Conservation (phyloP, 2,329 filamentous ascomycete species). For the Pestalotiopsis sp. region DNA sequence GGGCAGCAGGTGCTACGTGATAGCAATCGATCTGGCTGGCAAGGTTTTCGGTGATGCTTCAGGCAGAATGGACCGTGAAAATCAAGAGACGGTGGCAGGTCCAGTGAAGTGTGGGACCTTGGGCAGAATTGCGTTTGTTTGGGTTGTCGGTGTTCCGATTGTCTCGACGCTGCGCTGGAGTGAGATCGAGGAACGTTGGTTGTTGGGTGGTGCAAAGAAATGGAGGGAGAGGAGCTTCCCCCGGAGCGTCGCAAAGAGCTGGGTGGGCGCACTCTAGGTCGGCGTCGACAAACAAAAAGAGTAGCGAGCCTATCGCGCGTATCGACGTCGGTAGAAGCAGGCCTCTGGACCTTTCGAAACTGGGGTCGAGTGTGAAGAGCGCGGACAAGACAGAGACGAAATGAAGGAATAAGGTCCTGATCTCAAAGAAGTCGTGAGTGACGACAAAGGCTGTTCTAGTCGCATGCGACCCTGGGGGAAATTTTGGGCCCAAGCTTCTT, state of each 20-base stretch:
- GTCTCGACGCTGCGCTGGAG: not conserved
- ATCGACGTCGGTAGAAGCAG: not conserved
- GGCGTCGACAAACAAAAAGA: not conserved
- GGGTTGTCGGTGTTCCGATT: not conserved
- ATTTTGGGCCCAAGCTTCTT: constrained; percentile 9
- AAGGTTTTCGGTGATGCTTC: not conserved
- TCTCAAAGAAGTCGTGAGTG: constrained; percentile 6
- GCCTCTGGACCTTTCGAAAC: not conserved
- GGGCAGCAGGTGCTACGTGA: not conserved
- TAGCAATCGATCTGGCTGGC: not conserved
- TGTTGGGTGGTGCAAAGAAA: not conserved
- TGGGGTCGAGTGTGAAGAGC: not conserved
- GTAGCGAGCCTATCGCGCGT: not conserved
- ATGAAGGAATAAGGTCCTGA: constrained; percentile 1
- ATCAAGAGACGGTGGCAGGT: not conserved
- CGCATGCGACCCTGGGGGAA: constrained; percentile 2
- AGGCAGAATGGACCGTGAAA: not conserved
- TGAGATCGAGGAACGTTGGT: not conserved
- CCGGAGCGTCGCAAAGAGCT: not conserved
- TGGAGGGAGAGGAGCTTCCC: not conserved
- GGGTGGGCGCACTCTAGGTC: not conserved
- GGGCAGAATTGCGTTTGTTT: not conserved
- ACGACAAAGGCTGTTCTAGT: constrained; percentile 11
- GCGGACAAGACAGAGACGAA: not conserved
- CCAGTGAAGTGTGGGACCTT: not conserved